Evolutionary conservation across 1,284 basidiomycete species (phyloP).

Genomic region (Tilletia indica): DNA sequence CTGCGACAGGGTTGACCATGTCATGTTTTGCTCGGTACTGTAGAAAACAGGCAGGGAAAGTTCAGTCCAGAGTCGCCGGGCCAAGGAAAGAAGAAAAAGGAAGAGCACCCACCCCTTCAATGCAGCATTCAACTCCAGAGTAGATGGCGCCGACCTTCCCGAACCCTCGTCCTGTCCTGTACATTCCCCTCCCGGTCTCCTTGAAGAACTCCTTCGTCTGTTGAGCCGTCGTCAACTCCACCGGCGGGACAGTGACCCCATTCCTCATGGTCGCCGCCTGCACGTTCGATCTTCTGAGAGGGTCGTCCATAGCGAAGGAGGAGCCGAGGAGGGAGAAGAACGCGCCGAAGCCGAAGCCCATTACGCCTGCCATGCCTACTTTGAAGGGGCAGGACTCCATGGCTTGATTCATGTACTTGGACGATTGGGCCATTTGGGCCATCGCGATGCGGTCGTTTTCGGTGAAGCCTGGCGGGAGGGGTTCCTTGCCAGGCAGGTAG

Average conservation of each 20-base stretch:
- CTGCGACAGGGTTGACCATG: constrained; percentile 46
- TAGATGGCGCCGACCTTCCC: constrained; percentile 92
- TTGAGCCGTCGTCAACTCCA: constrained; percentile 58
- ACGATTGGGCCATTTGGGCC: constrained; percentile 72
- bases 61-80: too few relatives aligned
- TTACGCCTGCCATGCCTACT: constrained; percentile 69
- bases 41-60: neutral
- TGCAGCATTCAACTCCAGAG: constrained; percentile 88
- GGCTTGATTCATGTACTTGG: constrained; percentile 67
- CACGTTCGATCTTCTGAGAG: constrained; percentile 56
- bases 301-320: constrained; percentile 93
- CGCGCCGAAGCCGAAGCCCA: constrained; percentile 86
- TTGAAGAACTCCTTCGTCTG: constrained; percentile 84
- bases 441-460: constrained; percentile 74
- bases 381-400: constrained; percentile 85
- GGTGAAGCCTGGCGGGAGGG: constrained; percentile 72
- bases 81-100: neutral
- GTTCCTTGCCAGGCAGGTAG: constrained; percentile 59
- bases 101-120: constrained; percentile 75
- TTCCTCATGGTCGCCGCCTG: constrained; percentile 22
- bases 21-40: constrained; percentile 55
- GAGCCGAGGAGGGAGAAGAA: constrained; percentile 96
- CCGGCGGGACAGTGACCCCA: constrained; percentile 21
- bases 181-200: constrained; percentile 94
- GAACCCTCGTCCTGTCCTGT: constrained; percentile 83